Conservation (phyloP, 176 grass and related monocot species). For the Poa pratensis region DNA sequence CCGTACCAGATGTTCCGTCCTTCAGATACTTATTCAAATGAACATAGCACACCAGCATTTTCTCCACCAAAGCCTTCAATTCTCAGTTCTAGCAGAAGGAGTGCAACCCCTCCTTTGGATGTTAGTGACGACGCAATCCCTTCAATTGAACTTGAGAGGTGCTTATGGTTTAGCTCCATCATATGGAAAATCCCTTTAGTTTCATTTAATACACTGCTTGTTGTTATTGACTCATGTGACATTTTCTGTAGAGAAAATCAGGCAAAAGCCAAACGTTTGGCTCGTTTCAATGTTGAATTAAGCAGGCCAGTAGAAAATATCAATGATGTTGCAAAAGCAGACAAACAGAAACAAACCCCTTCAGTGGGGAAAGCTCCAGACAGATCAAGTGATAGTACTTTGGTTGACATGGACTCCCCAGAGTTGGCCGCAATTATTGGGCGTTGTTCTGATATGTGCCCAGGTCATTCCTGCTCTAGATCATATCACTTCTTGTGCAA, state of each 20-base stretch:
- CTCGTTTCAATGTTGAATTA: constrained; percentile 83
- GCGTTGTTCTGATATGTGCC: constrained; percentile 93
- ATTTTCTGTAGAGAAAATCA: constrained; percentile 71
- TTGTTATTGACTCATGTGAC: constrained; percentile 40
- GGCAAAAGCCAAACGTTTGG: constrained; percentile 83
- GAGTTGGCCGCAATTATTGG: constrained; percentile 65
- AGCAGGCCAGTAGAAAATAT: constrained; percentile 61
- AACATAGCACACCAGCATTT: constrained; percentile 32
- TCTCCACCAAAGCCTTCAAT: constrained; percentile 53
- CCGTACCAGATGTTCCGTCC: constrained; percentile 40
- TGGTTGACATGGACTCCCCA: constrained; percentile 57
- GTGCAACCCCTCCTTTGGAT: constrained; percentile 26
- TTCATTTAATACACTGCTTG: constrained; percentile 1
- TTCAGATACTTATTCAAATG: constrained; percentile 34
- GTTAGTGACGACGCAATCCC: constrained; percentile 42
- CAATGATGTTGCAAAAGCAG: constrained; percentile 51
- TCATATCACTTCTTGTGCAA: constrained; percentile 17
- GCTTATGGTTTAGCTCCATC: constrained; percentile 24
- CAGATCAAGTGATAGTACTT: constrained; percentile 30
- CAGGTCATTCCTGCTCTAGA: constrained; percentile 62
- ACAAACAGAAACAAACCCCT: constrained; percentile 52
- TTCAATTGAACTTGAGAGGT: constrained; percentile 64
- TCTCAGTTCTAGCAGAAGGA: constrained; percentile 45
- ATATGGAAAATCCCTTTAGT: constrained; percentile 21
- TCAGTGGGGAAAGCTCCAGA: constrained; percentile 32